phyloP scores from a whole-genome alignment of 768 basidiomycete genomes.

The Paxillus ammoniavirescens region DNA sequence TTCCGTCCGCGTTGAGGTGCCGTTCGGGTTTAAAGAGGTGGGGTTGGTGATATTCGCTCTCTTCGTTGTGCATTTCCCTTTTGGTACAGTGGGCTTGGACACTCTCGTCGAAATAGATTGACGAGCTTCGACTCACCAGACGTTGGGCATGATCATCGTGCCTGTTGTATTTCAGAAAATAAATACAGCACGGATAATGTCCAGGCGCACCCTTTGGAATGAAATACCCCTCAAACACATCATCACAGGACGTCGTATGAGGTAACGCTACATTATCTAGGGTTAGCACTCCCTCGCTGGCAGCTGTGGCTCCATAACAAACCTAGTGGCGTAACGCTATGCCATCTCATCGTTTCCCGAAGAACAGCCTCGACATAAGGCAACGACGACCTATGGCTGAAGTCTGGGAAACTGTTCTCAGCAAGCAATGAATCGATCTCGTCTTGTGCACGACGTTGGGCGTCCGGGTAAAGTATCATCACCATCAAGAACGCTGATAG shows the following conservation, averaged over 20 bases:
- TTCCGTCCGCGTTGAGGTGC: slow-evolving; percentile 23
- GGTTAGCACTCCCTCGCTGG: slow-evolving; percentile 5
- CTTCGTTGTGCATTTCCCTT: slow-evolving; percentile 32
- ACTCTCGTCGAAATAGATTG: not conserved
- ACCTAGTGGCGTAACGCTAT: slow-evolving; percentile 30
- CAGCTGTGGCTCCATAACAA: not conserved
- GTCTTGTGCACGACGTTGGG: slow-evolving; percentile 27
- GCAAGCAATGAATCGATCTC: slow-evolving; percentile 27
- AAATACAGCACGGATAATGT: not conserved
- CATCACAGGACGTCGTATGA: slow-evolving; percentile 34
- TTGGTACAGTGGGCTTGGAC: not conserved
- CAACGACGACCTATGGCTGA: slow-evolving; percentile 21
- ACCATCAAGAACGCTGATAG: slow-evolving; percentile 25
- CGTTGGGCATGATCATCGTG: slow-evolving; percentile 26
- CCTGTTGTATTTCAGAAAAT: slow-evolving; percentile 14
- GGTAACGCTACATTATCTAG: slow-evolving; percentile 20
- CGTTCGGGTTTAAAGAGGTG: slow-evolving; percentile 27
- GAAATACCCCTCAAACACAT: slow-evolving; percentile 42
- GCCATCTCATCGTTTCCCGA: slow-evolving; percentile 34
- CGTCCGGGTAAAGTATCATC: slow-evolving; percentile 31
- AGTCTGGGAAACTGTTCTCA: slow-evolving; percentile 19
- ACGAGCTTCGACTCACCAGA: slow-evolving; percentile 22
- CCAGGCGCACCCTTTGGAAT: slow-evolving; percentile 34
- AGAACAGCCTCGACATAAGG: slow-evolving; percentile 31
- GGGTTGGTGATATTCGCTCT: slow-evolving; percentile 26